Evolutionary conservation across 140 eudicot genomes (phyloP).

Genomic region (Oenanthe javanica): DNA sequence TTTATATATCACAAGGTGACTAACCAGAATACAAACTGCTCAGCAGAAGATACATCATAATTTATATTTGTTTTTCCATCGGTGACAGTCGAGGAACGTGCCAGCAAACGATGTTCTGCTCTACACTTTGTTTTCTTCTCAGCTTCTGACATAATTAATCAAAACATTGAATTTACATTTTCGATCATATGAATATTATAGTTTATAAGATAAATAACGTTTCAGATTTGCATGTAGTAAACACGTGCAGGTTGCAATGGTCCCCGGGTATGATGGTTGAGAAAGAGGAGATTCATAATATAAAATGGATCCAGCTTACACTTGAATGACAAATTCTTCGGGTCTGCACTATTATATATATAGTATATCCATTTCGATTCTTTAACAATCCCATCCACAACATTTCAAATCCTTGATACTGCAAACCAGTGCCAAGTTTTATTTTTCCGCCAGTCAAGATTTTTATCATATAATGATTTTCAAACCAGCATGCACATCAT

Average conservation of each 20-base stretch:
- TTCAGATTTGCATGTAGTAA: background rate
- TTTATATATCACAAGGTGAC: background rate
- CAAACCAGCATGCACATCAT: background rate
- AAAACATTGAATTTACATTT: background rate
- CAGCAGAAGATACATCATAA: background rate
- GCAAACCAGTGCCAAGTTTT: slow-evolving; percentile 11
- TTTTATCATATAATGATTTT: background rate
- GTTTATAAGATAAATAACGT: background rate
- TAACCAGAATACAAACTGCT: background rate
- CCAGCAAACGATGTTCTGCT: background rate
- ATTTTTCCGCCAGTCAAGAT: background rate
- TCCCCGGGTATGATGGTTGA: background rate
- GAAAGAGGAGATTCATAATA: background rate
- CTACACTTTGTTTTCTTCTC: background rate
- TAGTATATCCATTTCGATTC: background rate
- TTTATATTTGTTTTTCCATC: background rate
- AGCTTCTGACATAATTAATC: background rate
- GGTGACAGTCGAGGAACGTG: background rate
- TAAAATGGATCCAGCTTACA: background rate
- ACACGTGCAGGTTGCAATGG: background rate
- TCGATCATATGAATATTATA: too few relatives aligned
- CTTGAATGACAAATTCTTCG: background rate
- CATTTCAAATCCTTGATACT: background rate
- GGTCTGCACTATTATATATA: background rate
- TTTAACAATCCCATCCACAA: background rate